Evolutionary conservation across 305 asterid species (phyloP).

Genomic region (Stenogyne calaminthoides): DNA sequence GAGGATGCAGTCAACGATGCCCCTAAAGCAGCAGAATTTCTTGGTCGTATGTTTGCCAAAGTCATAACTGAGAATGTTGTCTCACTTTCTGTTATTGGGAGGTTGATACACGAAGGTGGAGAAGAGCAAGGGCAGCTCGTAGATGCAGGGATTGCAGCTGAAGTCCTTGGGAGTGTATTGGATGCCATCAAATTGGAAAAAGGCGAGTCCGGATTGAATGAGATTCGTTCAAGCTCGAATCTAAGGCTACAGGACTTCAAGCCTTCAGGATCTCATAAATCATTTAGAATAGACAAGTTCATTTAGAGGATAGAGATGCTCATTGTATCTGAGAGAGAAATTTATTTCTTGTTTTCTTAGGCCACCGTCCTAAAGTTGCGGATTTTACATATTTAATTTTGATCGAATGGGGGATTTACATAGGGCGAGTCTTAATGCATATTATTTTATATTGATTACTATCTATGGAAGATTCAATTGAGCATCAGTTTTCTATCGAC

Average conservation of each 20-base stretch:
- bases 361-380: conserved; percentile 16
- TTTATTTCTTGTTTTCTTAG: conserved; percentile 33
- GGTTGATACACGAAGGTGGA: conserved; percentile 52
- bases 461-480: conserved; percentile 40
- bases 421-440: conserved; percentile 23
- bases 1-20: conserved; percentile 72
- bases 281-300: conserved; percentile 49
- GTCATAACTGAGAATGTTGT: conserved; percentile 44
- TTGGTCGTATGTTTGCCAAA: conserved; percentile 53
- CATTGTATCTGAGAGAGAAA: conserved; percentile 40
- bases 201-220: conserved; percentile 59
- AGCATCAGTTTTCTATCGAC: conserved; percentile 22
- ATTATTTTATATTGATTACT: conserved; percentile 21
- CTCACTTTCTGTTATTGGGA: conserved; percentile 48
- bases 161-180: conserved; percentile 53
- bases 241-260: conserved; percentile 52
- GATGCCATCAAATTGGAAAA: conserved; percentile 57
- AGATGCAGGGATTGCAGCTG: conserved; percentile 61
- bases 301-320: conserved; percentile 39
- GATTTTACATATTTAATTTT: conserved; percentile 28
- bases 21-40: conserved; percentile 63
- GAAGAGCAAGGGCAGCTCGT: conserved; percentile 57
- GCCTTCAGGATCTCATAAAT: conserved; percentile 44
- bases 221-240: conserved; percentile 52
- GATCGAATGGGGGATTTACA: conserved; percentile 34